phyloP scores from a whole-genome alignment of 805 yeast genomes.

The Candida glaebosa region DNA sequence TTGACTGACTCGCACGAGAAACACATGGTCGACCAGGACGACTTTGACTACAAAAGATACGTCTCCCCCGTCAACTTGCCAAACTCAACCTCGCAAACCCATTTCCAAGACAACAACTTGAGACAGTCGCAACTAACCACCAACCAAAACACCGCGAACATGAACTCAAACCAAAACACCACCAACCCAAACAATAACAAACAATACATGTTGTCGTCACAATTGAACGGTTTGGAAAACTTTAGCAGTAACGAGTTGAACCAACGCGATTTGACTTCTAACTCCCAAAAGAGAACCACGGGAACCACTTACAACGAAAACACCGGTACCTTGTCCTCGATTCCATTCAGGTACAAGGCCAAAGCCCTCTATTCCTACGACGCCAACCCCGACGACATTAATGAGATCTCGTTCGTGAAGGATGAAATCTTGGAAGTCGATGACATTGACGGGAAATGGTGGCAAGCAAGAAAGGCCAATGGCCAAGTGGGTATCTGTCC shows the following conservation, averaged over 20 bases:
- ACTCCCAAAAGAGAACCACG: conserved; percentile 19
- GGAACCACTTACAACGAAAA: conserved; percentile 19
- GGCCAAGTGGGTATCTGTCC: conserved; percentile 98
- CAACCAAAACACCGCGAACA: conserved; percentile 3
- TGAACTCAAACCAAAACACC: conserved; percentile 26
- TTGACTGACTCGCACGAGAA: conserved; percentile 18
- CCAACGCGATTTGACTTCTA: conserved; percentile 26
- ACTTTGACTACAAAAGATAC: conserved; percentile 23
- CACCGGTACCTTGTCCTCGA: conserved; percentile 18
- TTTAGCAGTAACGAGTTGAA: conserved; percentile 35
- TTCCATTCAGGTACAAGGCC: conserved; percentile 77
- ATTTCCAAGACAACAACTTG: conserved; percentile 29
- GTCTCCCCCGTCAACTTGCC: conserved; percentile 14
- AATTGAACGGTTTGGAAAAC: conserved; percentile 61
- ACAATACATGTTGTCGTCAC: conserved; percentile 49
- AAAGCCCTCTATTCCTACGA: conserved; percentile 81
- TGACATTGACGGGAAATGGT: conserved; percentile 95
- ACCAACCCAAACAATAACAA: no score
- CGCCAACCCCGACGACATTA: conserved; percentile 89
- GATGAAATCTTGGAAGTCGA: conserved; percentile 91
- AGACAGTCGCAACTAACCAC: conserved; percentile 30
- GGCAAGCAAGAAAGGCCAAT: conserved; percentile 88
- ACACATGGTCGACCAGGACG: conserved; percentile 19
- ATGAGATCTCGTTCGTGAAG: conserved; percentile 85
- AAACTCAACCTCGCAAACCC: conserved; percentile 6